A percentile compares a stretch with the other conserved stretches of the same genome.
phyloP scores from a whole-genome alignment of 106 monocot genomes.

The Dioscorea dumetorum region DNA sequence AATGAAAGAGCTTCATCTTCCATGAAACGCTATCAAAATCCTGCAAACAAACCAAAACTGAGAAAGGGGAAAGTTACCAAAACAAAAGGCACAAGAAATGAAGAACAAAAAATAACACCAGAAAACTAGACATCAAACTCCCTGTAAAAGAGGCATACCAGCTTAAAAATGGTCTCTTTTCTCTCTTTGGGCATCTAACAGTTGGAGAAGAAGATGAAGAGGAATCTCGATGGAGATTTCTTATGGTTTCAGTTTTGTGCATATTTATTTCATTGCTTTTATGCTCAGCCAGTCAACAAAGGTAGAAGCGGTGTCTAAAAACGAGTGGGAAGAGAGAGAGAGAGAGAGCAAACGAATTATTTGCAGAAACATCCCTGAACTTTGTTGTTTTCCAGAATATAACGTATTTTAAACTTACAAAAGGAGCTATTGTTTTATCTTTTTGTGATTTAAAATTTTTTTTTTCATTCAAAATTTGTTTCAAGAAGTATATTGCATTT shows the following conservation, averaged over 20 bases:
- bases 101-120: not conserved
- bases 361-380: too few species aligned
- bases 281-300: constrained; percentile 3
- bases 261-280: not conserved
- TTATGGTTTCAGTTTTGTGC: not conserved
- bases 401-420: too few species aligned
- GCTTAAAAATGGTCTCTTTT: not conserved
- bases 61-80: not conserved
- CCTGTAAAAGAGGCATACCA: not conserved
- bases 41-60: constrained; percentile 1
- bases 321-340: not conserved
- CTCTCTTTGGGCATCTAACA: not conserved
- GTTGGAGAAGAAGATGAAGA: not conserved
- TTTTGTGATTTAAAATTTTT: too few species aligned
- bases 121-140: not conserved
- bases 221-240: not conserved
- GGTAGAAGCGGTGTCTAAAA: not conserved
- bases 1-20: constrained; percentile 3
- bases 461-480: too few species aligned
- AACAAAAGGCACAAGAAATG: not conserved
- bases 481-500: too few species aligned
- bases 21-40: constrained; percentile 1
- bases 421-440: too few species aligned
- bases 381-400: too few species aligned
- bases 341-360: constrained; percentile 8